Evolutionary conservation across 345 rosid genomes (phyloP).

Genomic region (Dimocarpus longan): DNA sequence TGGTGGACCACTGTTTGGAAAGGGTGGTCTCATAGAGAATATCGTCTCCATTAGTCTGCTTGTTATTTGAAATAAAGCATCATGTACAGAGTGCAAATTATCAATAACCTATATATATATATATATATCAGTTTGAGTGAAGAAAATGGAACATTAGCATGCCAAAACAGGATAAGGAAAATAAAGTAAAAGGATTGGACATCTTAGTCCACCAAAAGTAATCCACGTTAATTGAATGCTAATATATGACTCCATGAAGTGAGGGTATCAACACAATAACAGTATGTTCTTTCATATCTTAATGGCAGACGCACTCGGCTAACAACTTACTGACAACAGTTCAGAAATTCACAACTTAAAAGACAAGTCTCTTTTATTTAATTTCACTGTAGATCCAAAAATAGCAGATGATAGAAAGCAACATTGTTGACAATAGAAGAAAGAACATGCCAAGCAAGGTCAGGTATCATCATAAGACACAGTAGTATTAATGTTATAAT

Average conservation of each 20-base stretch:
- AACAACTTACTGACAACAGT: neutral
- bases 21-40: slow-evolving; percentile 56
- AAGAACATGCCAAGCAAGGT: neutral
- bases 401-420: neutral
- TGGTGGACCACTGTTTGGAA: slow-evolving; percentile 49
- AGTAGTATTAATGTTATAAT: too few species aligned
- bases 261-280: too few species aligned
- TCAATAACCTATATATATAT: slow-evolving; percentile 51
- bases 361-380: neutral
- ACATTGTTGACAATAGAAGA: neutral
- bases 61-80: slow-evolving; percentile 76
- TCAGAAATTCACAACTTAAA: neutral
- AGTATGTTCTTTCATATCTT: neutral
- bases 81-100: slow-evolving; percentile 64
- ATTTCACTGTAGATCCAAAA: neutral
- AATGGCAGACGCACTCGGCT: neutral
- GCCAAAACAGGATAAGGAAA: too few species aligned
- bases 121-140: too few species aligned
- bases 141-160: too few species aligned
- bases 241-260: neutral
- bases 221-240: neutral
- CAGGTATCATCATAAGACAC: neutral
- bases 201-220: too few species aligned
- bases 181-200: too few species aligned
- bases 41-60: slow-evolving; percentile 64